Evolutionary conservation across 75 land plant species (phyloP).

Genomic region (Picea glauca): DNA sequence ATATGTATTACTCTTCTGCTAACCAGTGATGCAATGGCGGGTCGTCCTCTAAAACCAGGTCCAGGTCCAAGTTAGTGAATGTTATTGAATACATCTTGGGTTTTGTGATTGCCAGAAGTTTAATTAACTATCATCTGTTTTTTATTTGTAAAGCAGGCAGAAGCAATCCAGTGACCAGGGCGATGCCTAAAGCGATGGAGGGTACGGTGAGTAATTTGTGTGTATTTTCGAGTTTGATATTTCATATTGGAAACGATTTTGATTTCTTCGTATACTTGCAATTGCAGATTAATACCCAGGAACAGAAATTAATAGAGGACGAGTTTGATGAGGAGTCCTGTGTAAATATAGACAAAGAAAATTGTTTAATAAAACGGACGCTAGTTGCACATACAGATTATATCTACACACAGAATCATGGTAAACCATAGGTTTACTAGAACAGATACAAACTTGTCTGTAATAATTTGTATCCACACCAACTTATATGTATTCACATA

Average conservation of each 20-base stretch:
- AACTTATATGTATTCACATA: no score
- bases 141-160: neutral
- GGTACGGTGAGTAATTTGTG: neutral
- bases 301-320: neutral
- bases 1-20: neutral
- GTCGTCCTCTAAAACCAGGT: neutral
- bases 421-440: neutral
- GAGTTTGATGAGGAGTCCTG: constrained; percentile 16
- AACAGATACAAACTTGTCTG: no score
- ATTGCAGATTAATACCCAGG: neutral
- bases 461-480: no score
- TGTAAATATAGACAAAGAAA: constrained; percentile 13
- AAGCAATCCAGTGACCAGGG: neutral
- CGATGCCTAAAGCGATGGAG: neutral
- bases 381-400: constrained; percentile 30
- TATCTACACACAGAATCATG: constrained; percentile 25
- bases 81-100: neutral
- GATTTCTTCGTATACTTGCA: neutral
- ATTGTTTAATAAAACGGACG: constrained; percentile 22
- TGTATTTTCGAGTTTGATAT: neutral
- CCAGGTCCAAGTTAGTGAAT: neutral
- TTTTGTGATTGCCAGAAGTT: no score
- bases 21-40: neutral
- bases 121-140: neutral
- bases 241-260: neutral